Evolutionary conservation across 1,284 basidiomycete genomes (phyloP).

Genomic region (Ceratobasidium sp.): DNA sequence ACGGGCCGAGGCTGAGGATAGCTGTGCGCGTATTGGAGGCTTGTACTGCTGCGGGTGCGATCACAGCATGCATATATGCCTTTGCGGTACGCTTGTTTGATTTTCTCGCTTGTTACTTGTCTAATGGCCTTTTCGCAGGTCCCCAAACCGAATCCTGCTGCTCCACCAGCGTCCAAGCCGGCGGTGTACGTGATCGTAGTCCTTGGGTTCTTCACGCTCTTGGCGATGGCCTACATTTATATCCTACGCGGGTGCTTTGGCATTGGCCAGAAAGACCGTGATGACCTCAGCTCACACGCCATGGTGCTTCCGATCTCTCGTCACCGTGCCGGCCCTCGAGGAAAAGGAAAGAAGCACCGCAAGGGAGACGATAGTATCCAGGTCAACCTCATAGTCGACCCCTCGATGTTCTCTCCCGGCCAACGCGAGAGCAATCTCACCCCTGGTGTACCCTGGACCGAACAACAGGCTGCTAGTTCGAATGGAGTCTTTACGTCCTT

Average conservation of each 20-base stretch:
- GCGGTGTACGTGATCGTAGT: constrained; percentile 71
- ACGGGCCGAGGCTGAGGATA: constrained; percentile 72
- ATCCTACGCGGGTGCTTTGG: constrained; percentile 70
- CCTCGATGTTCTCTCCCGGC: constrained; percentile 63
- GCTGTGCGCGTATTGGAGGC: constrained; percentile 66
- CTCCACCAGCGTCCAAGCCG: constrained; percentile 70
- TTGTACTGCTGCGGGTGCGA: constrained; percentile 66
- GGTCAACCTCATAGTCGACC: constrained; percentile 78
- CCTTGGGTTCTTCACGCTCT: constrained; percentile 66
- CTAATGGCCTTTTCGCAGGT: constrained; percentile 57
- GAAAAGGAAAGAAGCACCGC: constrained; percentile 47
- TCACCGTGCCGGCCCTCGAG: constrained; percentile 19
- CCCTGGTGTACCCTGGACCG: constrained; percentile 37
- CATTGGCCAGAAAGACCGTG: constrained; percentile 53
- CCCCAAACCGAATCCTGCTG: constrained; percentile 67
- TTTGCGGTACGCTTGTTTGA: constrained; percentile 61
- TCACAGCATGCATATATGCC: constrained; percentile 71
- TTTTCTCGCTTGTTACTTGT: background rate
- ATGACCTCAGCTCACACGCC: constrained; percentile 62
- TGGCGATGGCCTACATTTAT: constrained; percentile 69
- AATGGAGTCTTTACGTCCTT: constrained; percentile 70
- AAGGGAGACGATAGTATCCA: constrained; percentile 65
- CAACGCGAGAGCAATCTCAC: constrained; percentile 26
- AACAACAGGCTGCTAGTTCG: constrained; percentile 40
- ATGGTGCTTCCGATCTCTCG: constrained; percentile 71